phyloP scores from a whole-genome alignment of 139 green algal species.

The Coccomyxa sp. region DNA sequence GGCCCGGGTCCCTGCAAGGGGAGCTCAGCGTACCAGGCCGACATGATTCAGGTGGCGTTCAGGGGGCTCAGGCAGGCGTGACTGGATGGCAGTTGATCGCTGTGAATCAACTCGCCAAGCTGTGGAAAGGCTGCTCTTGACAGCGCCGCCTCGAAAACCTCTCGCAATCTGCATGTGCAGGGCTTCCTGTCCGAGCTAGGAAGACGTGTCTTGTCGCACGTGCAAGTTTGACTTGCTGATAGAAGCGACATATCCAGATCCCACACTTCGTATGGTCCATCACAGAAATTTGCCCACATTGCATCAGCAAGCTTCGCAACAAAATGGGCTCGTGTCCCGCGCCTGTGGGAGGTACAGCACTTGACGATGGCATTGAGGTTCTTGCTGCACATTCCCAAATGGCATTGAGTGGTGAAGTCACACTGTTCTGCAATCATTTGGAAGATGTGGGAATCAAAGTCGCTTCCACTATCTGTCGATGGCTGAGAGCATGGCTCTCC shows the following conservation, averaged over 20 bases:
- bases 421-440: slow-evolving; percentile 1
- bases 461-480: not conserved
- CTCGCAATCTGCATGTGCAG: not conserved
- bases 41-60: not conserved
- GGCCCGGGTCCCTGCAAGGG: not conserved
- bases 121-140: not conserved
- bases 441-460: slow-evolving; percentile 1
- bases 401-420: not conserved
- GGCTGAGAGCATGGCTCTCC: not conserved
- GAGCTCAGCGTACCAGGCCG: not conserved
- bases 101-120: no score
- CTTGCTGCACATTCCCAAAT: slow-evolving; percentile 1
- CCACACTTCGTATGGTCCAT: no score
- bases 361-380: slow-evolving; percentile 1
- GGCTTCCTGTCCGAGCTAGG: not conserved
- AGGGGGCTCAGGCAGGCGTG: not conserved
- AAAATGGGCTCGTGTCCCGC: no score
- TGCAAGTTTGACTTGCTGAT: no score
- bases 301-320: no score
- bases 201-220: no score
- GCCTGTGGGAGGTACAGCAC: not conserved
- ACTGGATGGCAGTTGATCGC: not conserved
- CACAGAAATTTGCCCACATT: no score
- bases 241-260: no score
- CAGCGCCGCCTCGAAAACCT: not conserved